A percentile compares a stretch with the other conserved stretches of the same genome.
Conservation (phyloP, 2,329 filamentous ascomycete genomes). For the Fusarium veterinarium region DNA sequence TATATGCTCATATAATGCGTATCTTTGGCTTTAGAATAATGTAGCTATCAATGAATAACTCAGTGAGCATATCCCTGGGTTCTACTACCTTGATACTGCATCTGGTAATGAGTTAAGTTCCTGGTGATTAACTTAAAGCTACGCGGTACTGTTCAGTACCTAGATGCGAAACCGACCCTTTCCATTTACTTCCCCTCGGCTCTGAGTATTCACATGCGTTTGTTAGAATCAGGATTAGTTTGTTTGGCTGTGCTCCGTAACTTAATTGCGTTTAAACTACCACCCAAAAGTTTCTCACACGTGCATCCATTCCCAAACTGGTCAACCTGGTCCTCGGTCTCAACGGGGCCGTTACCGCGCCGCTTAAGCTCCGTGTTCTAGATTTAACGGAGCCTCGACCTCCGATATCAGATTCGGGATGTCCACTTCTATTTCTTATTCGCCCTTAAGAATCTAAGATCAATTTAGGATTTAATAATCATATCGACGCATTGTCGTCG, state of each 20-base stretch:
- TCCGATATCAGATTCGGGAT: constrained; percentile 14
- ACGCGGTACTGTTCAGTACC: background rate
- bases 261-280: background rate
- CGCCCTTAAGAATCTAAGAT: background rate
- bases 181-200: background rate
- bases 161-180: background rate
- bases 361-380: constrained; percentile 4
- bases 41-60: background rate
- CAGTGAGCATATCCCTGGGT: background rate
- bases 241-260: background rate
- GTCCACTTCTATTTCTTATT: background rate
- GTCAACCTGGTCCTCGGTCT: background rate
- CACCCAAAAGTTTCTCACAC: background rate
- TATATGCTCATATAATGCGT: background rate
- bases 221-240: background rate
- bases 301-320: constrained; percentile 8
- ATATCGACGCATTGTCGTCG: background rate
- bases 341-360: constrained; percentile 1
- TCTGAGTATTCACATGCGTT: background rate
- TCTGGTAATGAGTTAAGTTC: background rate
- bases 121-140: background rate
- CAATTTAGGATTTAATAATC: background rate
- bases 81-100: background rate
- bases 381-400: constrained; percentile 10
- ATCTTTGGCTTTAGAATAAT: background rate